These are phyloP conservation scores for Salvia splendens DNA, from an alignment of 257 asterid species.

Conservation along the genomic window DNA sequence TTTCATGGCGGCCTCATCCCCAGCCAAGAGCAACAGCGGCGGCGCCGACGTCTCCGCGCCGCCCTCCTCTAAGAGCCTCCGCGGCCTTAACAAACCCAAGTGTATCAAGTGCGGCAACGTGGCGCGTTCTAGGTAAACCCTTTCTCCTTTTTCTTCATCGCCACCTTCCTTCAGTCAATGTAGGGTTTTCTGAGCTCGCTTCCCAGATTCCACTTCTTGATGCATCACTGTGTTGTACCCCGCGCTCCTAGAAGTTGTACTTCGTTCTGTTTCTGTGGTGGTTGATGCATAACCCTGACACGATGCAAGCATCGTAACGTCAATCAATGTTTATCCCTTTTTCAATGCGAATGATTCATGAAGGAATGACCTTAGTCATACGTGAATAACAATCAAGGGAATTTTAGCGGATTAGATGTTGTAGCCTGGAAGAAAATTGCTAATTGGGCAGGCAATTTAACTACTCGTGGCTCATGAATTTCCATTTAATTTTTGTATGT, in stretches of 20 bases:
- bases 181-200: conserved; percentile 16
- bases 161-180: conserved; percentile 8
- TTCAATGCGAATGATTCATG: not conserved
- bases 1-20: conserved; percentile 55
- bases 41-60: conserved; percentile 36
- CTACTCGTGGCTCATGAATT: not conserved
- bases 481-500: not conserved
- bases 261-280: conserved; percentile 12
- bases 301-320: conserved; percentile 7
- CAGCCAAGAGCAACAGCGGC: conserved; percentile 46
- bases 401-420: conserved; percentile 6
- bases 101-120: conserved; percentile 98
- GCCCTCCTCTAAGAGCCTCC: conserved; percentile 55
- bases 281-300: conserved; percentile 5
- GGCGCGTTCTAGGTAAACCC: conserved; percentile 86
- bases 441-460: not conserved
- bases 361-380: not conserved
- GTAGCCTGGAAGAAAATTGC: conserved; percentile 1
- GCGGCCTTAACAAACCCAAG: conserved; percentile 96
- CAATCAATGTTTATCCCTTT: not conserved
- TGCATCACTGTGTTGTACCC: conserved; percentile 30
- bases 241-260: conserved; percentile 23
- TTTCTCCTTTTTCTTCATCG: not conserved
- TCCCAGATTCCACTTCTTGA: conserved; percentile 6
- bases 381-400: conserved; percentile 2